Evolutionary conservation across 2,329 filamentous ascomycete species (phyloP), one percentile per base, ranked within the genome.

Genomic region (Penicillium sp.): DNA sequence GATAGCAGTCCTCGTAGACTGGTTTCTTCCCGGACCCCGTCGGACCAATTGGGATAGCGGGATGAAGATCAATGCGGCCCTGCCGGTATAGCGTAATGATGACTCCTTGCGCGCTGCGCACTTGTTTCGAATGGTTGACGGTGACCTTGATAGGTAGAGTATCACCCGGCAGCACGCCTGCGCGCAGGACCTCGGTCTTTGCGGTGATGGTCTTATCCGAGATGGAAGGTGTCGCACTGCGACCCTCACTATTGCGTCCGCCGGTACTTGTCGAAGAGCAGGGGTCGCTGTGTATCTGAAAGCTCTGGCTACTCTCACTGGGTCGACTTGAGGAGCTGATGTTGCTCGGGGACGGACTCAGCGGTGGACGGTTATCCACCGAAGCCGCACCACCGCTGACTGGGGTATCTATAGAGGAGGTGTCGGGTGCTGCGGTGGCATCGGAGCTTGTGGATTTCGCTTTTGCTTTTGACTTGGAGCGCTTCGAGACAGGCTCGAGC

Each of bases 41-140:
- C 37, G 82, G 73, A 13, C 77, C 78, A 28, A 85, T 71, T 3
- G 81, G 74, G 47, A 84, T 76, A 7, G 80, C 76, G 20, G 82
- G 83, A 61, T 84, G 81, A 62, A 90, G 87, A 66, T 98, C 92
- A 40, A 97, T 92, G 52, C 89, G 84, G 23, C 90, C 90, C 68
- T 95, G 88, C 39, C 93, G 83, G 67, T 95, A 96, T 7, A 98
- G 75, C 1, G 93, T 97, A 40, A 95, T 83, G 53, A 97, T 93
- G 42, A 97, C 87, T 6, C 93, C 92, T 59, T 92, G 88, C 72
- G 95, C 79, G 66, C 90, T 97, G 73, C 92, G 89, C 63, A 97
- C 82, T 50, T 84, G 81, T 68, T 95, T 95, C 52, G 87, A 92
- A 66, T 97, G 93, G 56, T 89, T 86, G 52, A 98, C 84, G 0